phyloP scores from a whole-genome alignment of 306 rosid species.

The Dryas drummondii region DNA sequence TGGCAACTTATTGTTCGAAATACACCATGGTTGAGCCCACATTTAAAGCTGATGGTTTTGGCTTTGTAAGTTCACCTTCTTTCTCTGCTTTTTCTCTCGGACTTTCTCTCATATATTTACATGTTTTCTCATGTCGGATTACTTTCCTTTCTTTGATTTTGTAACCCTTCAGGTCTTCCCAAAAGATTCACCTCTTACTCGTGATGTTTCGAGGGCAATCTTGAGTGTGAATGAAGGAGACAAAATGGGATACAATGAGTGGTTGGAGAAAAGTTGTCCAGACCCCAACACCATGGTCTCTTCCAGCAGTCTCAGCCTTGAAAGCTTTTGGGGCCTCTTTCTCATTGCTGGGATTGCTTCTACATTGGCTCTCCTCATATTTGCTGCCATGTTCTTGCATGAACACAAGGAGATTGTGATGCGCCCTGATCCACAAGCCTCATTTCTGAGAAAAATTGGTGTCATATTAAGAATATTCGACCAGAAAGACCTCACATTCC shows the following conservation, averaged over 20 bases:
- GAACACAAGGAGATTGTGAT: slow-evolving; percentile 26
- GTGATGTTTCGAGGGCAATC: slow-evolving; percentile 55
- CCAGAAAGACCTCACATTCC: too few species aligned
- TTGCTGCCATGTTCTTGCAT: slow-evolving; percentile 26
- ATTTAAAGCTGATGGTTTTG: slow-evolving; percentile 59
- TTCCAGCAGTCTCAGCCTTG: slow-evolving; percentile 41
- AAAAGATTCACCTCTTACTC: slow-evolving; percentile 45
- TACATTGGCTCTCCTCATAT: slow-evolving; percentile 27
- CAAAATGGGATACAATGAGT: slow-evolving; percentile 45
- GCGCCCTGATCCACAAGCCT: slow-evolving; percentile 1
- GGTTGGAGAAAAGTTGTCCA: slow-evolving; percentile 37
- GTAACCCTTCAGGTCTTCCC: slow-evolving; percentile 37
- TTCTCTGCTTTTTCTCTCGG: not conserved
- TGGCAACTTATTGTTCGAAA: slow-evolving; percentile 42
- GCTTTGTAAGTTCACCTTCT: slow-evolving; percentile 48
- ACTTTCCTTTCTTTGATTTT: too few species aligned
- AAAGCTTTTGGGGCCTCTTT: slow-evolving; percentile 62
- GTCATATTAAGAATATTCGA: slow-evolving; percentile 20
- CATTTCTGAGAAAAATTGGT: slow-evolving; percentile 30
- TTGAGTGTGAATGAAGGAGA: slow-evolving; percentile 53
- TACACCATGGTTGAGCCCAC: slow-evolving; percentile 49
- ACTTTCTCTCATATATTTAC: too few species aligned
- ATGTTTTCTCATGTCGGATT: too few species aligned
- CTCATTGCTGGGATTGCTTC: slow-evolving; percentile 45
- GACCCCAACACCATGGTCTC: slow-evolving; percentile 24